Evolutionary conservation across 1,284 basidiomycete species (phyloP), one percentile per base, ranked within the genome.

Genomic region (Tilletiopsis washingtonensis): DNA sequence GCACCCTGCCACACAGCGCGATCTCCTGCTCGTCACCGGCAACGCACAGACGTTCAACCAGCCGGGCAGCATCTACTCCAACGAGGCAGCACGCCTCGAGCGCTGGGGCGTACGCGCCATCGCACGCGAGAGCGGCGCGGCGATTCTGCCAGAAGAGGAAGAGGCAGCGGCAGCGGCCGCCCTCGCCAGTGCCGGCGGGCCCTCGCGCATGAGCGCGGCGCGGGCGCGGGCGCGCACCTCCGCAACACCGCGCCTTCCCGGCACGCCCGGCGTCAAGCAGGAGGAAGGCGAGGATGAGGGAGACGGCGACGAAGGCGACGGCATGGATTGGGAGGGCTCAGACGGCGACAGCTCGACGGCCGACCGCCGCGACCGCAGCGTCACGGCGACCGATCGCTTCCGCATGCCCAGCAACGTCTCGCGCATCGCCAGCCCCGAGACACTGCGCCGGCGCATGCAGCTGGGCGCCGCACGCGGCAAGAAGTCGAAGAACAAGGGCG

Each of bases 11-110:
- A n/a, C n/a, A n/a, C 56, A 56, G 45, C 44, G 48, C 25, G 69
- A 73, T 40, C 62, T 73, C 26, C 48, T 57, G 43, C 67, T 71
- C 9, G 62, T 73, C 17, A 54, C 64, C 20, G 43, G 46, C 12
- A 73, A 73, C 26, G 66, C 68, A 4, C 59, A 60, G 58, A 55
- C 52, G 2, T 73, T 71, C 56, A 73, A 73, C 23, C 67, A 67
- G 1, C 58, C 64, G 2, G 56, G 60, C 17, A 62, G 64, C 14
- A 61, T 71, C 27, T 71, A 63, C 43, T 58, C 67, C 51, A 60
- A 60, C 20, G 63, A 69, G 25, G 70, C 69, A 15, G 62, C 62
- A 36, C 59, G 62, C 15, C 54, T 72, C 21, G 54, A 53, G 7
- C 39, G 50, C 14, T 72, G 68, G 67, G 66, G 64, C 27, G 51